Evolutionary conservation across 73 alveolate genomes (phyloP).

Genomic region (Tetrahymena borealis): DNA sequence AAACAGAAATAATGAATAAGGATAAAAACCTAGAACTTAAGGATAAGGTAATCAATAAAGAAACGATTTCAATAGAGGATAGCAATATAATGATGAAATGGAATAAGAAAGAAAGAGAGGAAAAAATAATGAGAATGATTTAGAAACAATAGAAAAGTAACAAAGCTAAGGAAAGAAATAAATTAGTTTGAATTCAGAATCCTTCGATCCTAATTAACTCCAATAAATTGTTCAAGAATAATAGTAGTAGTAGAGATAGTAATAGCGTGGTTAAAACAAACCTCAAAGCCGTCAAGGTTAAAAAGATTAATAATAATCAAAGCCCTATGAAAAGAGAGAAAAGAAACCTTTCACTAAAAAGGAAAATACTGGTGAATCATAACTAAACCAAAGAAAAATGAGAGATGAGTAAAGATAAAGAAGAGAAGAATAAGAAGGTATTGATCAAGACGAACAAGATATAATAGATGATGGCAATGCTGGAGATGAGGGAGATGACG

Average conservation of each 20-base stretch:
- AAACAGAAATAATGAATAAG: neutral
- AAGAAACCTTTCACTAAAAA: neutral
- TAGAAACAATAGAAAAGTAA: neutral
- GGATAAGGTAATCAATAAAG: neutral
- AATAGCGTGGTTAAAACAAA: neutral
- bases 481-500: neutral
- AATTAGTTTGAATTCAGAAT: no score
- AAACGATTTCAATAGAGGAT: neutral
- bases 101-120: neutral
- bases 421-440: neutral
- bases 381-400: neutral
- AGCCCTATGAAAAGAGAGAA: neutral
- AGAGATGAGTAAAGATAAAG: neutral
- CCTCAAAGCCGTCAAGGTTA: neutral
- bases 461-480: neutral
- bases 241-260: neutral
- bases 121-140: neutral
- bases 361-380: neutral
- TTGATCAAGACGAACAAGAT: neutral
- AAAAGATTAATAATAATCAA: neutral
- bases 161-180: no score
- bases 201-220: no score
- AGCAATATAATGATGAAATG: neutral
- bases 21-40: neutral
- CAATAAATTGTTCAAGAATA: neutral